Evolutionary conservation across 2,329 filamentous ascomycete genomes (phyloP), one percentile per base, ranked within the genome.

Genomic region (Thelonectria blattea): DNA sequence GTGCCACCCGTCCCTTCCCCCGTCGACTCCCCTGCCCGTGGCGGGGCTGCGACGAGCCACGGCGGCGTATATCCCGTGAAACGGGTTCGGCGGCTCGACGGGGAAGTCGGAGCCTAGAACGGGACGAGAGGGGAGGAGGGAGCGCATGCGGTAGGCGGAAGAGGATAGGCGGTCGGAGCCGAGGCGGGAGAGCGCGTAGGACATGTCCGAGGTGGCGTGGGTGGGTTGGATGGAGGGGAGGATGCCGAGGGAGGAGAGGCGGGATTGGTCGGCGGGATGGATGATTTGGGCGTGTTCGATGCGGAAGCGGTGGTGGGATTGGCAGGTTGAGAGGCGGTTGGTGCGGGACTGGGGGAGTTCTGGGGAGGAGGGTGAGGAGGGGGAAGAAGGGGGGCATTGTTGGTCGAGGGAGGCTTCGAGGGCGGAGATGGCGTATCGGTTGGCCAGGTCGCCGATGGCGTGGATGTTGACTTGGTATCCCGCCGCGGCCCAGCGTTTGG

Each of bases 231-330:
- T 86, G 2, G 86, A 89, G 1, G 88, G 87, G 53, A 91, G 81
- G 67, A 91, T 85, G 7, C 85, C 85, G 5, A 89, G 73, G 5
- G 78, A 75, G 53, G 77, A 78, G 68, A 91, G 85, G 30, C 87
- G 82, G 1, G 66, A 74, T 71, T 90, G 88, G 73, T 91, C 88
- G 58, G 80, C 78, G 4, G 86, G 85, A 68, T 89, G 85, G 60
- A 91, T 86, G 66, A 91, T 90, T 67, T 91, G 89, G 0, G 88
- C 76, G 75, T 91, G 89, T 71, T 91, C 89, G 68, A 91, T 87
- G 64, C 88, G 85, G 76, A 90, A 86, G 34, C 88, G 84, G 59
- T 80, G 78, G 8, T 72, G 71, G n/a, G 76, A 66, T 65, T 88
- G 85, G 68, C 87, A 88, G 27, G 75, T 69, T 10, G 78, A 70